A percentile compares a stretch with the other conserved stretches of the same genome.
Evolutionary conservation across 2,329 filamentous ascomycete species (phyloP).

Genomic region (Bimuria novae-zelandiae): DNA sequence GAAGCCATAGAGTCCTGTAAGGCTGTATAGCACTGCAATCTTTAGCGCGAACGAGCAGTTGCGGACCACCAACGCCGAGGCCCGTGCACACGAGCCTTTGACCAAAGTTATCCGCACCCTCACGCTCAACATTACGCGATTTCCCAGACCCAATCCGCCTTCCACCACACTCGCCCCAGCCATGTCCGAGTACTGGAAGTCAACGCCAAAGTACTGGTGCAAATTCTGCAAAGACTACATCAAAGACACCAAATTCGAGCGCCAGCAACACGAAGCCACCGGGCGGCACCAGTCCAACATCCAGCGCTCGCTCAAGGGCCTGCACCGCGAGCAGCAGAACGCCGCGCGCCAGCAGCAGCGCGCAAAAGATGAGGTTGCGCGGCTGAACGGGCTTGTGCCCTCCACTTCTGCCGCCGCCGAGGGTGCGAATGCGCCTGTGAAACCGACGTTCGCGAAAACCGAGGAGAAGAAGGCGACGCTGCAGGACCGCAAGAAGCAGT

Average conservation of each 20-base stretch:
- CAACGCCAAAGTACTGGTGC: conserved; percentile 96
- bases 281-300: conserved; percentile 82
- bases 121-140: not conserved
- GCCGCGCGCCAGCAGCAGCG: conserved; percentile 80
- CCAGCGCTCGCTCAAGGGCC: conserved; percentile 85
- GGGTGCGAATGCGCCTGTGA: conserved; percentile 34
- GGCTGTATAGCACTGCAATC: not conserved
- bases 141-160: not conserved
- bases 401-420: conserved; percentile 45
- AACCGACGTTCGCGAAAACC: conserved; percentile 39
- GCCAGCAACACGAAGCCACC: conserved; percentile 85
- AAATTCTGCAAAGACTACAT: conserved; percentile 93
- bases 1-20: no score
- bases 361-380: conserved; percentile 81
- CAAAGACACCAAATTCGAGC: conserved; percentile 89
- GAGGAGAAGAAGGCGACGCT: conserved; percentile 55
- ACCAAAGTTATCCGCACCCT: no score
- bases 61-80: not conserved
- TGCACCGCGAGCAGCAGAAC: conserved; percentile 83
- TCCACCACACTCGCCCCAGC: not conserved
- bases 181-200: conserved; percentile 98
- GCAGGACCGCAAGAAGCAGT: conserved; percentile 77
- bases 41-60: not conserved
- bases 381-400: conserved; percentile 77
- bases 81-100: not conserved